These are phyloP conservation scores for Diddensiella transvaalensis DNA, from an alignment of 805 yeast genomes.

Conservation along the genomic window DNA sequence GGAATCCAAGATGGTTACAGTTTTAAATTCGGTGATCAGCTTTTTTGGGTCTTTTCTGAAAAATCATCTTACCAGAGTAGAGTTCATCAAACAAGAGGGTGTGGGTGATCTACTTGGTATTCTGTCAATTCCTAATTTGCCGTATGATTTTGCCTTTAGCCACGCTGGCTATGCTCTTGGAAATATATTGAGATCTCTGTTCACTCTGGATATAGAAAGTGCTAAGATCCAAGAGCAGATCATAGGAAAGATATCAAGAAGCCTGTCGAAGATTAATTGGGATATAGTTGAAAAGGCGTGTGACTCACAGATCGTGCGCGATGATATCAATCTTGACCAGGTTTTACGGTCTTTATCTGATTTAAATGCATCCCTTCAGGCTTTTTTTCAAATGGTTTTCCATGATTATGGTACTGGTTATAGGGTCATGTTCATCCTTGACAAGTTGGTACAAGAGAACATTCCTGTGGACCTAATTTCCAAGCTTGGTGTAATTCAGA, in stretches of 20 bases:
- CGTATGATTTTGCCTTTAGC: conserved; percentile 32
- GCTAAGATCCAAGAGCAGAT: conserved; percentile 20
- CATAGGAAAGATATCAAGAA: neutral
- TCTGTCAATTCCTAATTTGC: conserved; percentile 25
- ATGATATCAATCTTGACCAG: conserved; percentile 9
- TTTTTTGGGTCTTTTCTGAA: conserved; percentile 32
- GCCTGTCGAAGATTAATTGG: conserved; percentile 3
- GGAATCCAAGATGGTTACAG: conserved; percentile 12
- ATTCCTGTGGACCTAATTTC: conserved; percentile 17
- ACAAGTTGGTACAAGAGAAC: conserved; percentile 11
- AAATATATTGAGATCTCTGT: conserved; percentile 20
- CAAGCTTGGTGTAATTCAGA: conserved; percentile 26
- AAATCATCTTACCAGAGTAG: conserved; percentile 28
- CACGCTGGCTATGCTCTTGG: conserved; percentile 24
- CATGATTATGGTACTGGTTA: conserved; percentile 26
- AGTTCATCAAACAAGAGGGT: conserved; percentile 29
- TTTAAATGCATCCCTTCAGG: conserved; percentile 17
- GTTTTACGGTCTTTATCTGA: conserved; percentile 12
- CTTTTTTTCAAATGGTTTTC: conserved; percentile 24
- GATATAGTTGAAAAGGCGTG: conserved; percentile 1
- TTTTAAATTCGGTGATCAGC: conserved; percentile 16
- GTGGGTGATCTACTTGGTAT: conserved; percentile 22
- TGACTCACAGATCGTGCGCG: conserved; percentile 3
- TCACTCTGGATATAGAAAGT: conserved; percentile 24
- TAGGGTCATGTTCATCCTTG: conserved; percentile 21